Base-by-base conservation (phyloP, 2,329 filamentous ascomycete species). In the Botrytis paeoniae region DNA sequence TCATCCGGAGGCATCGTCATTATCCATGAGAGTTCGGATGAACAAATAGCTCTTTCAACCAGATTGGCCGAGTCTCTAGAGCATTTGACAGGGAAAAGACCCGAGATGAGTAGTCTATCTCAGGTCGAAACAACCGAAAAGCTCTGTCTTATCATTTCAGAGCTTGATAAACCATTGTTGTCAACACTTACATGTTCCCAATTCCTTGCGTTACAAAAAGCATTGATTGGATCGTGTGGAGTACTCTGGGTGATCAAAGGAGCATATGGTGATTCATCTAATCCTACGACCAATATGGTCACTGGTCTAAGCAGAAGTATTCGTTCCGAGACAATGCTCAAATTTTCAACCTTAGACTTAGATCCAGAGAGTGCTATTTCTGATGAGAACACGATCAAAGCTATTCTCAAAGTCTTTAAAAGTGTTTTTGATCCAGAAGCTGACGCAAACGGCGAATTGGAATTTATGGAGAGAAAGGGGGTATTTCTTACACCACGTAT, bases 161-260 rank as follows among this genome's bases (percentile, higher is more conserved):
- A 89, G 63, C 79, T 84, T 37, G 78, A 81, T 10, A 61, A 76
- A 1, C 75, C 77, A 20, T 62, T 80, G 1, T 73, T 87, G 18
- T 85, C 84, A 74, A 73, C 80, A 22, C 85, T 87, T 80, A 77
- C 76, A 1, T 77, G 83, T 20, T 20, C 76, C 0, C 78, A 83
- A n/a, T 89, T 87, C 73, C 61, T 79, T 0, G 60, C 78, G 1
- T 82, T 89, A 41, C 82, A 85, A 32, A 75, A 77, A 0, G 73
- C 88, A 7, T 78, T 86, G 2, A 78, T 79, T 8, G 74, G 69
- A 1, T 80, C 83, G 0, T 82, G 81, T 48, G 81, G 83, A 3
- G 76, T 89, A 4, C 71, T 89, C 0, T 89, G 87, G 86, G 75
- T 88, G 18, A 85, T 85, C 0, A 79, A 80, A 0, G 84, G 83